Evolutionary conservation across 2,329 filamentous ascomycete genomes (phyloP).

Genomic region (Ploettnerulaceae sp.): DNA sequence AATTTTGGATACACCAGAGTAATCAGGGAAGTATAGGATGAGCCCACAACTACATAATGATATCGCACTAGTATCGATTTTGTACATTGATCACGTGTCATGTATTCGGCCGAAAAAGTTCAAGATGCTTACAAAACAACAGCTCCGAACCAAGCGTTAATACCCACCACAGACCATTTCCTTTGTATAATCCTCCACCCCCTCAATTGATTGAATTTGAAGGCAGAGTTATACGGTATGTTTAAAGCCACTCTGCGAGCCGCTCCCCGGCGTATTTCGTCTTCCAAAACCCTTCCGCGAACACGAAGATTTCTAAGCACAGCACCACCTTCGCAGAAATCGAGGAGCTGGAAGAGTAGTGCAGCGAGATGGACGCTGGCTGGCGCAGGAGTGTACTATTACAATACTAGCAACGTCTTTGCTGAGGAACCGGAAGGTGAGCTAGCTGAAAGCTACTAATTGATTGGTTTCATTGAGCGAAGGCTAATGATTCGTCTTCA

Average conservation of each 20-base stretch:
- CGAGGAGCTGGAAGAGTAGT: conserved; percentile 77
- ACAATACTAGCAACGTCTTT: conserved; percentile 85
- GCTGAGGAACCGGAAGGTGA: conserved; percentile 74
- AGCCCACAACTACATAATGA: background rate
- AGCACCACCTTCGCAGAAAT: conserved; percentile 55
- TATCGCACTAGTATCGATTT: too few species aligned
- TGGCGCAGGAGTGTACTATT: conserved; percentile 78
- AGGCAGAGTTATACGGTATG: conserved; percentile 20
- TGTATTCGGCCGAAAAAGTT: conserved; percentile 14
- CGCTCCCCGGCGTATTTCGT: conserved; percentile 24
- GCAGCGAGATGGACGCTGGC: conserved; percentile 71
- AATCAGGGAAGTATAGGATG: background rate
- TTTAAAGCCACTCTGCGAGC: conserved; percentile 28
- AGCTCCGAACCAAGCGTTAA: conserved; percentile 14
- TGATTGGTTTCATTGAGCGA: background rate
- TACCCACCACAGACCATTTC: conserved; percentile 20
- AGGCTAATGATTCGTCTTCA: conserved; percentile 23
- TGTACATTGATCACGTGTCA: conserved; percentile 13
- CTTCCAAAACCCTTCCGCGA: conserved; percentile 28
- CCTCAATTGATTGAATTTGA: conserved; percentile 5
- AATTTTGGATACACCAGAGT: background rate
- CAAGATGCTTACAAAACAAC: conserved; percentile 29
- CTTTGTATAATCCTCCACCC: conserved; percentile 18
- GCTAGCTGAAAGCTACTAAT: background rate
- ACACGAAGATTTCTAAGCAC: conserved; percentile 47